Percentiles rank a stretch among this genome's conserved stretches.
Evolutionary conservation across 441 rosid species (phyloP).

Genomic region (Isatis lusitanica): DNA sequence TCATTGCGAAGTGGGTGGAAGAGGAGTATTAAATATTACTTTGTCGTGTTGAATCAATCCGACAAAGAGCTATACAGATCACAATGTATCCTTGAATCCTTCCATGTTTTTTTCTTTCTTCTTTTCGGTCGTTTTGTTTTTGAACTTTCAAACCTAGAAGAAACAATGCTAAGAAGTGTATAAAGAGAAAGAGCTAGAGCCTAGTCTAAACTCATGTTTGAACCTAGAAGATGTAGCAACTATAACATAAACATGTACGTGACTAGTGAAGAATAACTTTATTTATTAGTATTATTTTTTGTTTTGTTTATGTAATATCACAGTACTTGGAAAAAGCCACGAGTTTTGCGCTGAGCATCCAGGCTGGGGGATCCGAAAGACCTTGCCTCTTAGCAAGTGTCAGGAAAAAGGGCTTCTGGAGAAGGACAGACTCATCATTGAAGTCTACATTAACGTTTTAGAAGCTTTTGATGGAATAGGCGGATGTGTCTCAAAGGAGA

Average conservation of each 20-base stretch:
- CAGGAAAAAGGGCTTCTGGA: not conserved
- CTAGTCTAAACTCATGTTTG: not conserved
- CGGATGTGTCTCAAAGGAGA: too few relatives aligned
- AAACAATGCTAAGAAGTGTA: not conserved
- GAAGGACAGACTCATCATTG: not conserved
- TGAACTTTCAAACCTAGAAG: not conserved
- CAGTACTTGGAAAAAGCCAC: not conserved
- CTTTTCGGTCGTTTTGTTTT: not conserved
- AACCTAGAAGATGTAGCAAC: not conserved
- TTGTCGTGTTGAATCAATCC: too few relatives aligned
- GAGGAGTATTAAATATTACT: too few relatives aligned
- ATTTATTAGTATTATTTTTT: too few relatives aligned
- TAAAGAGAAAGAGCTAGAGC: not conserved
- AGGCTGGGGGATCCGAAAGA: not conserved
- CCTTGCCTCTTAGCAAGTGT: not conserved
- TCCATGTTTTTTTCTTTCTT: not conserved
- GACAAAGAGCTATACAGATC: too few relatives aligned
- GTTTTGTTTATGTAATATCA: not conserved
- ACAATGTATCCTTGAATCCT: too few relatives aligned
- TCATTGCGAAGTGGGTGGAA: too few relatives aligned
- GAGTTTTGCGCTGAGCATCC: not conserved
- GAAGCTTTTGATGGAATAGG: not conserved
- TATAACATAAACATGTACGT: not conserved
- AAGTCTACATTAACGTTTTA: not conserved
- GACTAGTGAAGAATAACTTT: not conserved